Percentiles rank a stretch among this genome's conserved stretches.
Conservation (phyloP, 116 monocot genomes). For the Trichopus zeylanicus region DNA sequence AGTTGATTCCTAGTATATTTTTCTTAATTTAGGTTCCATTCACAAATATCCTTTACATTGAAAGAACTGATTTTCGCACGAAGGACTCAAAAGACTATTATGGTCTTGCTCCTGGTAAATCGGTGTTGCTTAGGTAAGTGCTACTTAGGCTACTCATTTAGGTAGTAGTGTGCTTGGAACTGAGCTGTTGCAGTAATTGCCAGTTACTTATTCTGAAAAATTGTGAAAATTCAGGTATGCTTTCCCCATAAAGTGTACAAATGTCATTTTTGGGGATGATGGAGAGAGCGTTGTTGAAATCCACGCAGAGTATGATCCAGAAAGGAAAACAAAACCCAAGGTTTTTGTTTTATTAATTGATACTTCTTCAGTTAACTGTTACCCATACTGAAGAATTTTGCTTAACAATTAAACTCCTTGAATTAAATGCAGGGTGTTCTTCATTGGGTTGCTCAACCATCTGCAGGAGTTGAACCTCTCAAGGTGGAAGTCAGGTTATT, state of each 20-base stretch:
- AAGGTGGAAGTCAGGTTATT: slow-evolving; percentile 88
- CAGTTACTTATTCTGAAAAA: slow-evolving; percentile 6
- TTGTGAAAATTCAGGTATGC: slow-evolving; percentile 82
- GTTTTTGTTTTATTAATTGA: slow-evolving; percentile 22
- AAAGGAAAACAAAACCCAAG: slow-evolving; percentile 83
- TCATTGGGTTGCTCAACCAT: slow-evolving; percentile 94
- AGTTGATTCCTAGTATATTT: not conserved
- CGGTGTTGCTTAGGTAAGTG: slow-evolving; percentile 71
- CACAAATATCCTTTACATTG: slow-evolving; percentile 78
- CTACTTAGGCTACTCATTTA: not conserved
- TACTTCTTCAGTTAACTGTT: not conserved
- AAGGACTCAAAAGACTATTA: slow-evolving; percentile 96
- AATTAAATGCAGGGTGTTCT: slow-evolving; percentile 72
- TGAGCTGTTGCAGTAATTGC: not conserved
- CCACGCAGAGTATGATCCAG: slow-evolving; percentile 85
- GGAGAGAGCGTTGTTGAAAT: slow-evolving; percentile 55
- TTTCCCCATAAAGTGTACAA: slow-evolving; percentile 88
- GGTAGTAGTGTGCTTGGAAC: too few relatives aligned
- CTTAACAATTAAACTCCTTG: not conserved
- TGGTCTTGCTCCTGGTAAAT: slow-evolving; percentile 95
- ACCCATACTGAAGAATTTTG: not conserved
- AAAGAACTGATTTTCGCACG: slow-evolving; percentile 74
- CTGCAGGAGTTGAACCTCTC: slow-evolving; percentile 82
- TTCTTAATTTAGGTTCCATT: slow-evolving; percentile 59
- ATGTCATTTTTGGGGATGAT: slow-evolving; percentile 68